Base-by-base conservation (phyloP, 2,329 filamentous ascomycete genomes). In the Claviceps africana region DNA sequence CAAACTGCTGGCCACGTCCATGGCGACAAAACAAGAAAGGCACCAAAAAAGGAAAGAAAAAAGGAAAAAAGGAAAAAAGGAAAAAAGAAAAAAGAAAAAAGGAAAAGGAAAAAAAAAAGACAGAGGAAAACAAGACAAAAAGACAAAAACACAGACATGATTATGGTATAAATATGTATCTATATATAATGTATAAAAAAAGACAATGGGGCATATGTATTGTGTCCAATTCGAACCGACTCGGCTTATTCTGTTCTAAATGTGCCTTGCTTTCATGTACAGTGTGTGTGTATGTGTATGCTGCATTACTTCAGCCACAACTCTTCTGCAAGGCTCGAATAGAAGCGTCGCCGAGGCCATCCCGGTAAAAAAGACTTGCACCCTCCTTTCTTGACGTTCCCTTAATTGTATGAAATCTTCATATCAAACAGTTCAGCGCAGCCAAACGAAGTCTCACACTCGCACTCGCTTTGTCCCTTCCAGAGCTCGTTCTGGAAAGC, bases 371-470 rank as follows among this genome's bases (percentile, higher is more conserved):
- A 43, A 25, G 25, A 25, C 25, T 25, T 25, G 25, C 25, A 25
- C 25, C 25, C 5, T 5, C 25, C 25, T 25, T 5, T 5, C 25
- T 5, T 5, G 25, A 25, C 25, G 25, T 25, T 28, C 39, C 5
- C 9, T 30, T 35, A n/a, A n/a, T 42, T 37, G 43, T 45, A 48
- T 28, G n/a, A 45, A 2, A 40, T 3, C 7, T 17, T 28, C 33
- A 49, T 21, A 28, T 17, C 30, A n/a, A 61, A 61, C 17, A 45
- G 28, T 11, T 50, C 28, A 15, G 51, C 52, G n/a, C 62, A 82
- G 57, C 89, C 88, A 79, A 88, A 96, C 76, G 76, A 75, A 71
- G 83, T 81, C 82, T 96, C 90, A 61, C 89, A 88, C 56, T 71
- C 70, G 69, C 82, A 87, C 35, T 70, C 66, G 59, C 84, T 85